A percentile compares a stretch with the other conserved stretches of the same genome.
These are phyloP conservation scores for Colletotrichum viniferum DNA, from an alignment of 2,329 filamentous ascomycete species.

Conservation along the genomic window DNA sequence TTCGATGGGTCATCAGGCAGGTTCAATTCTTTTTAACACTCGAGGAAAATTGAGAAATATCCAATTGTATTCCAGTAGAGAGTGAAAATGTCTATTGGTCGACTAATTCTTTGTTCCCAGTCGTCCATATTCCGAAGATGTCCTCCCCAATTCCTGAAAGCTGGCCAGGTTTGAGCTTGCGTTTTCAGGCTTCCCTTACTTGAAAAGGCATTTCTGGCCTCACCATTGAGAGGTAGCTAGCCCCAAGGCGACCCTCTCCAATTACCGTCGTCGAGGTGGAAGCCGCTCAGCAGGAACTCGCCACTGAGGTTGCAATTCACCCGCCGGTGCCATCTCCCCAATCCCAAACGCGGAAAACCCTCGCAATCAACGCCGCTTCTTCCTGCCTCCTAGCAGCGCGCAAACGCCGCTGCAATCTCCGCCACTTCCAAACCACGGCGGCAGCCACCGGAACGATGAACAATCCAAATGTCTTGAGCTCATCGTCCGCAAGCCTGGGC, in stretches of 20 bases:
- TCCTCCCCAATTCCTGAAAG: accelerated
- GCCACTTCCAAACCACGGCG: neutral
- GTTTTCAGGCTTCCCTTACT: accelerated
- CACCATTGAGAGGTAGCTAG: accelerated
- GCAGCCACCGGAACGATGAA: neutral
- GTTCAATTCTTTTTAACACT: accelerated
- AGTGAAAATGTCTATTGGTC: neutral
- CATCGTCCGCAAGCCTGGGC: neutral
- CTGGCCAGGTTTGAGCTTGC: accelerated
- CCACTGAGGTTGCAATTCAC: neutral
- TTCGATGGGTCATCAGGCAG: accelerated
- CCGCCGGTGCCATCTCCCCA: neutral
- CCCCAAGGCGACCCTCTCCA: neutral
- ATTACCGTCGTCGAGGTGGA: neutral
- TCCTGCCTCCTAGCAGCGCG: neutral
- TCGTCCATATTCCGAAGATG: accelerated
- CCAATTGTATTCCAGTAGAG: accelerated
- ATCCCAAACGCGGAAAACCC: neutral
- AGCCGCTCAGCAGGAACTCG: neutral
- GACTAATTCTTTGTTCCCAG: neutral
- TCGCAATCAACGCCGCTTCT: neutral
- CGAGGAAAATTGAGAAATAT: accelerated
- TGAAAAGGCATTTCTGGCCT: neutral
- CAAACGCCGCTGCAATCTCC: neutral
- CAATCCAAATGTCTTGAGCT: neutral